phyloP scores from a whole-genome alignment of 2,329 filamentous ascomycete species.

The Didymellaceae sp. region DNA sequence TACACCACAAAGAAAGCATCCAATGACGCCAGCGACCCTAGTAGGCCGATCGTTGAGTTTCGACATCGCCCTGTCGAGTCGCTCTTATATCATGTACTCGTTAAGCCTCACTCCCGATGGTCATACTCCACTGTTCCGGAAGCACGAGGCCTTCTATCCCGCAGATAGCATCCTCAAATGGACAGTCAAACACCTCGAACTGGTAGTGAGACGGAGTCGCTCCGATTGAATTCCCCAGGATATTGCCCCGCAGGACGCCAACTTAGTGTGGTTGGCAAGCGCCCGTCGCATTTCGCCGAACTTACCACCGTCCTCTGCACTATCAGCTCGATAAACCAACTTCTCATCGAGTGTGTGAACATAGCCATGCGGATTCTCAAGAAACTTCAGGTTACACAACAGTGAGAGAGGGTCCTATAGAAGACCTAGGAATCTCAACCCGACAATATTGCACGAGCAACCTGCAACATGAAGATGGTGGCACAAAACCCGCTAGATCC shows the following conservation, averaged over 20 bases:
- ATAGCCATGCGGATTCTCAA: no score
- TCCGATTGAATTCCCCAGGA: not conserved
- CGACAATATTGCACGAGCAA: not conserved
- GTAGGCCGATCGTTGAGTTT: no score
- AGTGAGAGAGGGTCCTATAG: not conserved
- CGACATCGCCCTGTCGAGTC: no score
- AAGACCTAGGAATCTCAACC: not conserved
- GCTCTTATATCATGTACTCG: no score
- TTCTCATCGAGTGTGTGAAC: not conserved
- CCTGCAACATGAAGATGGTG: not conserved
- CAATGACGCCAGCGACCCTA: no score
- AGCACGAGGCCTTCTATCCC: no score
- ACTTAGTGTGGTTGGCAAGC: not conserved
- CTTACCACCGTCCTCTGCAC: not conserved
- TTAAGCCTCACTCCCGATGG: no score
- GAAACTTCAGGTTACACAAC: no score
- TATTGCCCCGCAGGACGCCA: conserved; percentile 7
- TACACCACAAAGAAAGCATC: no score
- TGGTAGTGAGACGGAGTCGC: not conserved
- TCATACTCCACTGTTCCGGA: no score
- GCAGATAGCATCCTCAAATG: not conserved
- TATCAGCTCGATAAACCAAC: not conserved
- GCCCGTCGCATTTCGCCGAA: not conserved
- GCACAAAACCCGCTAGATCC: not conserved
- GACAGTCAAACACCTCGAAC: not conserved